Base-by-base conservation (phyloP, 2,329 filamentous ascomycete genomes). In the Akanthomyces lecanii region DNA sequence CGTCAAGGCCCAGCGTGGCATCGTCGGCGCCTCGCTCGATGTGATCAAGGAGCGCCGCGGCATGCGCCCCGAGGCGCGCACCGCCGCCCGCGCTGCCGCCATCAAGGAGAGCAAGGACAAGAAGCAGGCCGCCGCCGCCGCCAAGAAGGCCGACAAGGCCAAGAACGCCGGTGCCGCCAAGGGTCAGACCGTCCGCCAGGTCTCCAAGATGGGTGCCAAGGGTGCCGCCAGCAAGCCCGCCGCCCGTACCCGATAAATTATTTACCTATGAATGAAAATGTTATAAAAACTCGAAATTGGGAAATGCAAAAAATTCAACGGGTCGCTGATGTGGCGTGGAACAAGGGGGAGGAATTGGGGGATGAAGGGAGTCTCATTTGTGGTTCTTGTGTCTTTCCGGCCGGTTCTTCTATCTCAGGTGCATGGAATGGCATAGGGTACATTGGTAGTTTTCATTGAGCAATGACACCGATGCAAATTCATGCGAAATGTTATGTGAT, bases 101-200 rank as follows among this genome's bases (percentile, higher is more conserved):
- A 93, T 98, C 84, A 94, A 94, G 86, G 92, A 96, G 79, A 91
- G 88, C 84, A 99, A 99, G 90, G 93, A 96, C 81, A 97, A 98
- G 92, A 96, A 96, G 86, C 83, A 88, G 70, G 92, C 88, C 68
- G 85, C 87, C 67, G 89, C 91, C 81, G 90, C 87, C 78, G 88
- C 87, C 80, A 99, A 98, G 92, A 99, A 98, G 91, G 90, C 91
- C 65, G 93, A 98, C 83, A 99, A 99, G 92, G 95, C 95, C 75
- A 98, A 98, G 91, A 84, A 73, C 75, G 93, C 93, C 70, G 86
- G 89, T 71, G 74, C 71, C 67, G 85, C 88, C 77, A 89, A 91
- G 83, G 93, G 92, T 76, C 86, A 92, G 83, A 84, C 85, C 71
- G 79, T 81, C 75, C 88, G 90, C 80, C 91, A 96, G 78, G 84